phyloP scores from a whole-genome alignment of 225 moss, liverwort and hornwort species.

The Neckera pumila region DNA sequence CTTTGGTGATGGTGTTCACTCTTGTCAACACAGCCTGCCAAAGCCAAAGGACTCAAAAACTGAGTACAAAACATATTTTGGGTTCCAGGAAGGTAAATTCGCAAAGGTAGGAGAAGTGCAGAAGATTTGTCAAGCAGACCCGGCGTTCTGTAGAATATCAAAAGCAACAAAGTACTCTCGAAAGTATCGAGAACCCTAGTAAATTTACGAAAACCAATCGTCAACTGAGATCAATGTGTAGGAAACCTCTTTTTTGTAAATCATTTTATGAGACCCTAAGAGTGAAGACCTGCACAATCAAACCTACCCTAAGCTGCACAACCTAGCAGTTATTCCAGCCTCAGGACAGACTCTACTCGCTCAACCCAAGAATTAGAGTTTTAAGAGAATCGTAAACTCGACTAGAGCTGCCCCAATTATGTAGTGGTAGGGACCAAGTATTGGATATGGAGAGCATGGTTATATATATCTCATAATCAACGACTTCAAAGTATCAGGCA shows the following conservation, averaged over 20 bases:
- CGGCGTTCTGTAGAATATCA: neutral
- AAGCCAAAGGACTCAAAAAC: neutral
- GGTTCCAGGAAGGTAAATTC: neutral
- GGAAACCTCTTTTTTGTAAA: too few species aligned
- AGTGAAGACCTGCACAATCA: neutral
- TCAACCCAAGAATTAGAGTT: neutral
- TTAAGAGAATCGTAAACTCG: neutral
- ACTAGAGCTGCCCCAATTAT: neutral
- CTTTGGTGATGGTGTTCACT: conserved; percentile 38
- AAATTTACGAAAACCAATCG: too few species aligned
- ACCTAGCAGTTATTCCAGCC: neutral
- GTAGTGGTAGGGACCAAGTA: neutral
- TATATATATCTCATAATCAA: neutral
- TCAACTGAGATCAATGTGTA: neutral
- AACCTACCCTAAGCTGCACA: neutral
- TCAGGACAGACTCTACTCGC: neutral
- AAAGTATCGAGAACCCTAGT: too few species aligned
- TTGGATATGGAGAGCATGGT: neutral
- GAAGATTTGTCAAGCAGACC: neutral
- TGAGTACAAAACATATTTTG: neutral
- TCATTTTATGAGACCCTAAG: neutral
- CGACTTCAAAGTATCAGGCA: neutral
- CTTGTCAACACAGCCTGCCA: conserved; percentile 43
- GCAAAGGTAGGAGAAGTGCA: too few species aligned
- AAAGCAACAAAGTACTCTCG: neutral